phyloP scores from a whole-genome alignment of 2,329 filamentous ascomycete genomes.

The Pseudofabraea citricarpa region DNA sequence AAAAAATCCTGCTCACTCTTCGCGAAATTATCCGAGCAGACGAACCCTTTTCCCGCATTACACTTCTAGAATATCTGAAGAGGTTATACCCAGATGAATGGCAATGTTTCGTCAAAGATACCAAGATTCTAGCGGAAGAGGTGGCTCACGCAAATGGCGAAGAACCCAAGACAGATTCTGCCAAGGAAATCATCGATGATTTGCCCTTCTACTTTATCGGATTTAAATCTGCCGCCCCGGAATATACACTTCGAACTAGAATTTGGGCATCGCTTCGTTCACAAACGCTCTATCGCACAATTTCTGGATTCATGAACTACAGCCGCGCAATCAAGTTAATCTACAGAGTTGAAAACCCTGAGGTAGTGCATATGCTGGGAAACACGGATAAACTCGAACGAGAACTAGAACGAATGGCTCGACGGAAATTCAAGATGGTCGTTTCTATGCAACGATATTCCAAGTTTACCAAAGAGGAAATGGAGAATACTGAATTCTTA shows the following conservation, averaged over 20 bases:
- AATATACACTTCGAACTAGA: conserved; percentile 95
- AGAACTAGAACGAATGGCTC: conserved; percentile 95
- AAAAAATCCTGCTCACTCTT: conserved; percentile 95
- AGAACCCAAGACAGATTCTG: conserved; percentile 82
- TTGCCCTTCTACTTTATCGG: conserved; percentile 99
- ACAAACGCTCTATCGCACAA: conserved; percentile 94
- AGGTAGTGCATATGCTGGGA: conserved; percentile 99
- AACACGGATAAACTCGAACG: conserved; percentile 98
- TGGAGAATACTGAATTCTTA: conserved; percentile 97
- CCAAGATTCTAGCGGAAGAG: conserved; percentile 97
- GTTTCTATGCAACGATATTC: conserved; percentile 99
- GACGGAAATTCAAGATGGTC: conserved; percentile 96
- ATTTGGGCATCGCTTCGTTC: conserved; percentile 98
- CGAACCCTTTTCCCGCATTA: conserved; percentile 97
- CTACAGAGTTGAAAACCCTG: conserved; percentile 97
- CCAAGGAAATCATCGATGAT: conserved; percentile 99
- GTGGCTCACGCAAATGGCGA: conserved; percentile 93
- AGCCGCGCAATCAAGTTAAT: conserved; percentile 97
- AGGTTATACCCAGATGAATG: conserved; percentile 97
- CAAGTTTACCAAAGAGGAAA: conserved; percentile 99
- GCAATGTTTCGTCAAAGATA: conserved; percentile 99
- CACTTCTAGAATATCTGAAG: conserved; percentile 93
- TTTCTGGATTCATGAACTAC: conserved; percentile 99
- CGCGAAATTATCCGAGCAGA: conserved; percentile 98
- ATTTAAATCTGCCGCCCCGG: conserved; percentile 98